These are phyloP conservation scores for Fusarium guadeloupense DNA, from an alignment of 2,329 filamentous ascomycete species.

Conservation along the genomic window DNA sequence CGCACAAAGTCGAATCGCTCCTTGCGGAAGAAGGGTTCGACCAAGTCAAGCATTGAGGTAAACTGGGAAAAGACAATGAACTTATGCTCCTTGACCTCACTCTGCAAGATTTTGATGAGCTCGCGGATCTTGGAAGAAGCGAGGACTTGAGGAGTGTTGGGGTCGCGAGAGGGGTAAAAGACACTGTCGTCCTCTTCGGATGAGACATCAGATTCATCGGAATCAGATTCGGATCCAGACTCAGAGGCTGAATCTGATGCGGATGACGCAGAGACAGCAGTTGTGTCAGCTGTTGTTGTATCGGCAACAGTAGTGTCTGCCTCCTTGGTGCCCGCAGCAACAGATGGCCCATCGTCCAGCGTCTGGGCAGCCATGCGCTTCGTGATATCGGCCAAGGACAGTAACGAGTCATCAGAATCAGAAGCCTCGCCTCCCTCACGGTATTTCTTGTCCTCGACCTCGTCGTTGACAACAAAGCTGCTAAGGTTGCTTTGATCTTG, in stretches of 20 bases:
- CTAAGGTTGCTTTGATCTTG: conserved; percentile 63
- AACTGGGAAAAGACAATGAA: conserved; percentile 99
- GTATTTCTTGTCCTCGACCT: conserved; percentile 48
- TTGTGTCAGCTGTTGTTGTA: conserved; percentile 23
- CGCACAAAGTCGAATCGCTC: conserved; percentile 82
- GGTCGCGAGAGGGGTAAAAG: conserved; percentile 39
- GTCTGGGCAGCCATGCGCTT: conserved; percentile 51
- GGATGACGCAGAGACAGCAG: conserved; percentile 23
- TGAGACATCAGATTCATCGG: conserved; percentile 26
- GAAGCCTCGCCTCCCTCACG: conserved; percentile 38
- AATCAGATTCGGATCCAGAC: conserved; percentile 37
- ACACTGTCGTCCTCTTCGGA: conserved; percentile 52
- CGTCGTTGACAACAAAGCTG: conserved; percentile 66
- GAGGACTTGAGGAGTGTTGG: conserved; percentile 55
- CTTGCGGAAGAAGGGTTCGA: conserved; percentile 86
- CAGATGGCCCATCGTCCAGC: conserved; percentile 42
- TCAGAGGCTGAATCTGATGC: conserved; percentile 23
- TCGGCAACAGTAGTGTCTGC: conserved; percentile 23
- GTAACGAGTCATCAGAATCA: conserved; percentile 47
- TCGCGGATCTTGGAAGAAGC: conserved; percentile 93
- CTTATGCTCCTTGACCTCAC: conserved; percentile 84
- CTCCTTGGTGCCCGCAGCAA: conserved; percentile 18
- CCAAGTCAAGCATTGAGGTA: conserved; percentile 95
- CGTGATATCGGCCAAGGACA: conserved; percentile 50
- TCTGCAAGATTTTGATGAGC: conserved; percentile 80